Base-by-base conservation (phyloP, 495 filamentous ascomycete species). In the Podospora pseudocomata region DNA sequence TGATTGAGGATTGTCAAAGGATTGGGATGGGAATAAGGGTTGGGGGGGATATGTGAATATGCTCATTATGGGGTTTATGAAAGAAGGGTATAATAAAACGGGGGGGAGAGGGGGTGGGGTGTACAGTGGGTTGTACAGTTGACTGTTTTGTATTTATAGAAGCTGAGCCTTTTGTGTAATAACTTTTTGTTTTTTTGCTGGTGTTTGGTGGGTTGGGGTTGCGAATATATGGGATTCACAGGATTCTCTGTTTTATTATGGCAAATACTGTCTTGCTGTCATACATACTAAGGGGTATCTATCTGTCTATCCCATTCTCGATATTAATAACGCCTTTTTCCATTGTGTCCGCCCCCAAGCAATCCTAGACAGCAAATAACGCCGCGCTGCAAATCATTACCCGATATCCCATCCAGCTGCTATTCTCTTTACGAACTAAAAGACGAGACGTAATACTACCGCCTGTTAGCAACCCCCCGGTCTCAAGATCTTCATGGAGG, bases 401-500 rank as follows among this genome's bases (percentile, higher is more conserved):
- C 7, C 30, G 30, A 55, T 13, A 19, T 44, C 27, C 30, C 30
- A 32, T 32, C 30, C 4, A 32, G 30, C 30, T 49, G 39, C 39
- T 49, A 2, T 18, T 16, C 9, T 49, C 39, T 16, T 68, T 56
- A 72, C 49, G 60, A 53, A 54, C 73, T 72, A 59, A 66, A 74
- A 49, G 73, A 74, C 23, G 73, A 72, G 15, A 74, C 73, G 55
- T 74, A 74, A 64, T 74, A 74, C 70, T 74, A 58, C 30, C 30
- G 23, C 23, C 23, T 23, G 23, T 23, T 23, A 23, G 23, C 23
- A 23, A 23, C 1, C 23, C 1, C 23, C 23, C 0, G 23, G 23
- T 23, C 23, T 23, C 23, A 23, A 23, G 23, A 23, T 23, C 23
- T 23, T 64, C 68, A 9, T 4, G 6, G 58, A 18, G 1, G 49